Percentiles rank a stretch among this genome's conserved stretches.
phyloP scores from a whole-genome alignment of 176 grass and related monocot genomes.

The Bonia amplexicaulis region DNA sequence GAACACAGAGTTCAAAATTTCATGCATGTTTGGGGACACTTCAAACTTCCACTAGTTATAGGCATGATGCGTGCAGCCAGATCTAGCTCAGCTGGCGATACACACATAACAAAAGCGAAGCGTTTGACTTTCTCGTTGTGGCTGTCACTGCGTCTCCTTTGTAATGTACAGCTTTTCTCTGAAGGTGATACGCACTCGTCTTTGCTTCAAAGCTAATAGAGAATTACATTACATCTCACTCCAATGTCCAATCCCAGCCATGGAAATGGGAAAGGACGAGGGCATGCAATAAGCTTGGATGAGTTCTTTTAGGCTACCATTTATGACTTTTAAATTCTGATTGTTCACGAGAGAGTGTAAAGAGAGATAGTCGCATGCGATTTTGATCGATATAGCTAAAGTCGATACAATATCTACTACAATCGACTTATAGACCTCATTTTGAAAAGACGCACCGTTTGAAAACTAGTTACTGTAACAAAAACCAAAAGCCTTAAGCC shows the following conservation, averaged over 20 bases:
- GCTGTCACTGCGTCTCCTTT: background rate
- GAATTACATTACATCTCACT: background rate
- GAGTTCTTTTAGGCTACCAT: no score
- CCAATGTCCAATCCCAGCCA: background rate
- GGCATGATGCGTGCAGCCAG: constrained; percentile 6
- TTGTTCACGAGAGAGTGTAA: no score
- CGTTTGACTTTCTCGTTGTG: background rate
- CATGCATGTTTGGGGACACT: background rate
- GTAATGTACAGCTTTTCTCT: background rate
- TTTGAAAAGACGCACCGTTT: no score
- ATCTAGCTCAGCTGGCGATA: constrained; percentile 17
- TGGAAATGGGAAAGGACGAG: background rate
- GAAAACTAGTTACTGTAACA: no score
- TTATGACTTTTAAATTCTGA: no score
- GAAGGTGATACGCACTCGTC: background rate
- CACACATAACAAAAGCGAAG: background rate
- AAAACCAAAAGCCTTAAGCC: no score
- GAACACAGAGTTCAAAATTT: background rate
- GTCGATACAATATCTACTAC: no score
- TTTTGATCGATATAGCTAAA: no score
- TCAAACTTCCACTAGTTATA: background rate
- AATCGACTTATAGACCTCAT: no score
- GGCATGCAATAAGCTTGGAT: background rate
- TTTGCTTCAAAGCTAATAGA: constrained; percentile 10
- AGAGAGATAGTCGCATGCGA: no score